Evolutionary conservation across 805 yeast species (phyloP), one percentile per base, ranked within the genome.

Genomic region (Ogataea minuta): DNA sequence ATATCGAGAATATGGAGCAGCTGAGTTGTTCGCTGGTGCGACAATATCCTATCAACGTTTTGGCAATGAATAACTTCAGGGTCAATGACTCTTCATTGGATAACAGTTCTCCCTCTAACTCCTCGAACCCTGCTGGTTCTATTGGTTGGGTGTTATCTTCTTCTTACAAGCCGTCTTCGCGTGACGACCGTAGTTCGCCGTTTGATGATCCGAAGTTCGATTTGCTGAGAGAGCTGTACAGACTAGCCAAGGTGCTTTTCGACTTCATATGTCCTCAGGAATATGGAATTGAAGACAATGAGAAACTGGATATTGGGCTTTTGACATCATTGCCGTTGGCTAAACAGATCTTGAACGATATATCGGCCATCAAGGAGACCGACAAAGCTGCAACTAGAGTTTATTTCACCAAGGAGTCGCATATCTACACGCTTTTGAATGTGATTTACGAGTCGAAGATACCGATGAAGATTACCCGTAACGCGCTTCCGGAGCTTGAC

Each of bases 261-360:
- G 99, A 93, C 64, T 93, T 91, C 57, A 89, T 93, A 34, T 93
- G 98, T 64, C 99, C 99, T 8, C 98, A 93, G 62, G 99, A 93
- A 59, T 93, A 93, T 59, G 99, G 99, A 48, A 93, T 93, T 52
- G 88, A 90, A 49, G 95, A 89, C 56, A 82, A 84, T 54, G 99
- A 93, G 62, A 93, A 93, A 59, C 73, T 93, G 44, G 99, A 93
- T 59, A 93, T 93, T 66, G 99, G 99, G 4, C 68, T 93, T 41
- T 69, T 93, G 52, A 93, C 99, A 0, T 87, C 96, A 2, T 72
- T 93, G 54, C 99, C 99, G 2, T 72, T 93, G 52, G 95, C 96
- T 1, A 85, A 81, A 60, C 95, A 88, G 63, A 84, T 93, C 27
- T 62, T 93, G 35, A 68, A 72, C 23, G 98, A 93, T 57, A 79